Conservation (phyloP, 805 yeast genomes). For the Myxozyma geophila region DNA sequence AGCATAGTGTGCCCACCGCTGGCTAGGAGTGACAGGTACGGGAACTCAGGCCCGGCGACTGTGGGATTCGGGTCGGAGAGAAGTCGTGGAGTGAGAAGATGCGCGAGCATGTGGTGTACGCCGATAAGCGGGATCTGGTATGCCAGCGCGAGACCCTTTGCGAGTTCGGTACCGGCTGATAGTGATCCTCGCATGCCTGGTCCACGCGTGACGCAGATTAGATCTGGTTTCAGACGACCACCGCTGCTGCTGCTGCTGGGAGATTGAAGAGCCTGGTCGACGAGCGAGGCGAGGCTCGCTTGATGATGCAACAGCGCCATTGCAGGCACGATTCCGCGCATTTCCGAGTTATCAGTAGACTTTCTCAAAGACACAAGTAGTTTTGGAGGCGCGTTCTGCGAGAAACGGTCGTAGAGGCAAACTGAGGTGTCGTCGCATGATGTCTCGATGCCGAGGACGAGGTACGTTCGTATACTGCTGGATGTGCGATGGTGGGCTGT, state of each 20-base stretch:
- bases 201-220: constrained; percentile 89
- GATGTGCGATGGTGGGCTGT: too few relatives aligned
- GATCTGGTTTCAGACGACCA: constrained; percentile 54
- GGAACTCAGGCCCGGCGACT: constrained; percentile 65
- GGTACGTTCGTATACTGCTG: constrained; percentile 14
- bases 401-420: constrained; percentile 64
- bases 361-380: constrained; percentile 62
- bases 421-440: constrained; percentile 97
- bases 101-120: constrained; percentile 96
- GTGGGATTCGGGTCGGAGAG: neutral
- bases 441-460: constrained; percentile 82
- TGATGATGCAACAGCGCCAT: constrained; percentile 84
- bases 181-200: constrained; percentile 96
- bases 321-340: constrained; percentile 88
- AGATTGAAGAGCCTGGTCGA: constrained; percentile 41
- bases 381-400: constrained; percentile 48
- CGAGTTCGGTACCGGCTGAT: constrained; percentile 78
- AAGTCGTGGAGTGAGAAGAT: constrained; percentile 69
- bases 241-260: too few relatives aligned
- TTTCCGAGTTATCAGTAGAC: constrained; percentile 64
- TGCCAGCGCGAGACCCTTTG: constrained; percentile 81
- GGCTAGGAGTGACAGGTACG: constrained; percentile 74
- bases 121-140: constrained; percentile 81
- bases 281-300: constrained; percentile 51
- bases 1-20: constrained; percentile 96